A percentile compares a stretch with the other conserved stretches of the same genome.
Evolutionary conservation across 176 grass and related monocot genomes (phyloP).

Genomic region (Luzula sylvatica): DNA sequence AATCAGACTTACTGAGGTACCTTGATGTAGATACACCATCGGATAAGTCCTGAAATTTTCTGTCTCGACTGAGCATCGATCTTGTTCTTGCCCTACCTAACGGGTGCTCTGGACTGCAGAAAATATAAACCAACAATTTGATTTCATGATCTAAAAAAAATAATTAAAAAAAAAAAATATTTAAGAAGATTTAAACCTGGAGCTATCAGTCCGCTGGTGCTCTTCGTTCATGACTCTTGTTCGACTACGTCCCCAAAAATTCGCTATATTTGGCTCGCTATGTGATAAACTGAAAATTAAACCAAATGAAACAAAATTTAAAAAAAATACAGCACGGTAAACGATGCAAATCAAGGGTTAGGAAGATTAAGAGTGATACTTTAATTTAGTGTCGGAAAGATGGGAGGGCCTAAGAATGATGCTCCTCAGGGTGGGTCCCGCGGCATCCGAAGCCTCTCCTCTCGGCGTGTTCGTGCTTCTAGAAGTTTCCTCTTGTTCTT

Average conservation of each 20-base stretch:
- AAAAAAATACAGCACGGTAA: constrained; percentile 8
- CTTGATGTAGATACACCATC: constrained; percentile 72
- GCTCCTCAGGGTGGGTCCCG: constrained; percentile 46
- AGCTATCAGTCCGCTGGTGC: constrained; percentile 72
- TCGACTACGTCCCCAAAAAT: constrained; percentile 52
- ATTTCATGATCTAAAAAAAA: constrained; percentile 10
- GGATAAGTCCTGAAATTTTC: constrained; percentile 37
- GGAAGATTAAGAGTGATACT: constrained; percentile 20
- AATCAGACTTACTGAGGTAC: constrained; percentile 81
- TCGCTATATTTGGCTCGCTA: constrained; percentile 81
- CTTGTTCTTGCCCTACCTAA: constrained; percentile 48
- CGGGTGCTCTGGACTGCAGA: constrained; percentile 85
- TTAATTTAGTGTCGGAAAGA: constrained; percentile 64
- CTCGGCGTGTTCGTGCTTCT: constrained; percentile 39
- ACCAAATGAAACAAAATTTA: constrained; percentile 10
- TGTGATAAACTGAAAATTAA: constrained; percentile 48
- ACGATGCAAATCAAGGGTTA: constrained; percentile 11
- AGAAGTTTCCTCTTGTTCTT: constrained; percentile 64
- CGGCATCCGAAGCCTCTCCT: constrained; percentile 27
- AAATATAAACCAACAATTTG: constrained; percentile 2
- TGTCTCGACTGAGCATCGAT: constrained; percentile 69
- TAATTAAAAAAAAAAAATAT: constrained; percentile 5
- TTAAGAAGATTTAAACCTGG: constrained; percentile 49
- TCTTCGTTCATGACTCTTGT: constrained; percentile 73
- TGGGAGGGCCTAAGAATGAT: constrained; percentile 69